These are phyloP conservation scores for Davidsoniella australis DNA, from an alignment of 2,329 filamentous ascomycete species.

Conservation along the genomic window DNA sequence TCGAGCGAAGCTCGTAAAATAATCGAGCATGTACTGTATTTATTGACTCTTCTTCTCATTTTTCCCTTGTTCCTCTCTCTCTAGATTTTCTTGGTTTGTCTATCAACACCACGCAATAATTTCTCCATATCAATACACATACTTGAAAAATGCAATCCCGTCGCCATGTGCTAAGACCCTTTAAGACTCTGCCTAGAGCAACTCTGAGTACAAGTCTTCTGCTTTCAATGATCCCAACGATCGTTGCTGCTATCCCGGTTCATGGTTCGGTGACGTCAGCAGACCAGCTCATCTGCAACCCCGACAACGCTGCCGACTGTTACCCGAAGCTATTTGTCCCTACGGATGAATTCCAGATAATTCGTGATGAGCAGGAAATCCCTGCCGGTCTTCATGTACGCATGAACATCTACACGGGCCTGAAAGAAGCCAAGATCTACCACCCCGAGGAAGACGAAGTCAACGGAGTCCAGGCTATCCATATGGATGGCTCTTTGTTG, in stretches of 20 bases:
- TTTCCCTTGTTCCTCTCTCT: background rate
- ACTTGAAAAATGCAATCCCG: no score
- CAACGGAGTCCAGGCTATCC: constrained; percentile 31
- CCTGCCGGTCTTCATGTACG: constrained; percentile 49
- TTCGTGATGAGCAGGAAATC: constrained; percentile 48
- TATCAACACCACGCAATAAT: background rate
- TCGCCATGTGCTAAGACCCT: no score
- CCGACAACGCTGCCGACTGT: constrained; percentile 40
- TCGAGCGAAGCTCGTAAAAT: no score
- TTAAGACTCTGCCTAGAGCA: no score
- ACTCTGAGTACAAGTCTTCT: background rate
- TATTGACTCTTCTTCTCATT: no score
- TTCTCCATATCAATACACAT: no score
- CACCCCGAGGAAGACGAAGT: constrained; percentile 34
- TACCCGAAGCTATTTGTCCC: constrained; percentile 48
- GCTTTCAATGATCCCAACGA: constrained; percentile 5
- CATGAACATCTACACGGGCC: constrained; percentile 44
- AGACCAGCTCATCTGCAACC: constrained; percentile 48
- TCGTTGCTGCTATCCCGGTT: background rate
- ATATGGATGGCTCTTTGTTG: constrained; percentile 30
- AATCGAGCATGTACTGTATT: no score
- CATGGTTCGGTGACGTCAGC: no score
- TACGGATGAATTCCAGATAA: constrained; percentile 45
- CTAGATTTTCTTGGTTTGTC: no score
- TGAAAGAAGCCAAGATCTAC: constrained; percentile 50